Evolutionary conservation across 2,329 filamentous ascomycete genomes (phyloP).

Genomic region (Cercospora sp.): DNA sequence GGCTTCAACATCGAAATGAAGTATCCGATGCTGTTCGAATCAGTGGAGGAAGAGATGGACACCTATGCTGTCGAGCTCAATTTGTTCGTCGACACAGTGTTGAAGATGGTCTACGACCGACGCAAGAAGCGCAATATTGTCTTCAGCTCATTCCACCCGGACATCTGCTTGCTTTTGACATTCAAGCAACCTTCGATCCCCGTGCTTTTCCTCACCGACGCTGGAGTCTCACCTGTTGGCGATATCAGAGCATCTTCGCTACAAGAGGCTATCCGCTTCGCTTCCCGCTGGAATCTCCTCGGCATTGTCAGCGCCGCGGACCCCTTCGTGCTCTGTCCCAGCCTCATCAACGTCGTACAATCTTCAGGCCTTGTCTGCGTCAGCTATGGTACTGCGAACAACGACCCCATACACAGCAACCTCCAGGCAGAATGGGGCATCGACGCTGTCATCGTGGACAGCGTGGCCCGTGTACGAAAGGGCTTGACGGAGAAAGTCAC

Average conservation of each 20-base stretch:
- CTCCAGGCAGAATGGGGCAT: conserved; percentile 92
- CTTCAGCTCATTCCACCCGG: conserved; percentile 96
- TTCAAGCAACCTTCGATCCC: conserved; percentile 98
- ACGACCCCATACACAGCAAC: conserved; percentile 82
- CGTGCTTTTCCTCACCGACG: conserved; percentile 90
- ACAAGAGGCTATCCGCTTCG: conserved; percentile 94
- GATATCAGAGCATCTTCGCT: conserved; percentile 88
- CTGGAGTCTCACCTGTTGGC: conserved; percentile 75
- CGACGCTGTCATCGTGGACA: conserved; percentile 96
- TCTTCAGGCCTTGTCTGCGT: conserved; percentile 92
- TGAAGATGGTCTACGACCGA: conserved; percentile 85
- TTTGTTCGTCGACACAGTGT: conserved; percentile 90
- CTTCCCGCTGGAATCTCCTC: conserved; percentile 88
- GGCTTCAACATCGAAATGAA: conserved; percentile 99
- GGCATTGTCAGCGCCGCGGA: conserved; percentile 89
- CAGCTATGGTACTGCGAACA: conserved; percentile 89
- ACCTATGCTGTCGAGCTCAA: conserved; percentile 94
- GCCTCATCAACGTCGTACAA: conserved; percentile 89
- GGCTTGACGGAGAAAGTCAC: conserved; percentile 63
- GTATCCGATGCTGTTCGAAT: conserved; percentile 97
- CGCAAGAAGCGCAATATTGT: conserved; percentile 84
- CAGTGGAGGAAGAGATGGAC: conserved; percentile 94
- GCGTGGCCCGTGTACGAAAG: conserved; percentile 87
- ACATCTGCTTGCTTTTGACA: conserved; percentile 88
- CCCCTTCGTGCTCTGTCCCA: conserved; percentile 82